Conservation (phyloP, 2,329 filamentous ascomycete species). For the Beauveria medogensis region DNA sequence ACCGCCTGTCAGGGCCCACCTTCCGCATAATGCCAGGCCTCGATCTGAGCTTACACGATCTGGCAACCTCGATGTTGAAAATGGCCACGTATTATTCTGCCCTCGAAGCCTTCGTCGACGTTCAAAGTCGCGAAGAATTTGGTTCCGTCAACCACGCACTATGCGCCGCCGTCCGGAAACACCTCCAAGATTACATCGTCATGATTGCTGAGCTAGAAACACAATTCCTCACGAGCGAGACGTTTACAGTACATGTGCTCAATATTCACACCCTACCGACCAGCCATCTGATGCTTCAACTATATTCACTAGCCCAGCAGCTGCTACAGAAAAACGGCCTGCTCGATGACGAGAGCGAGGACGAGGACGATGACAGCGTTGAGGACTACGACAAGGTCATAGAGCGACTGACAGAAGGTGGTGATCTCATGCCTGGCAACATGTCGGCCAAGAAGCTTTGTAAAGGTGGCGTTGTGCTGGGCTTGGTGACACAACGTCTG, state of each 20-base stretch:
- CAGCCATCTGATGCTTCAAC: constrained; percentile 80
- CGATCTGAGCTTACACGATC: constrained; percentile 82
- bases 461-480: constrained; percentile 93
- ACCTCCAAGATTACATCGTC: constrained; percentile 87
- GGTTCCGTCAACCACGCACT: constrained; percentile 92
- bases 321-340: constrained; percentile 81
- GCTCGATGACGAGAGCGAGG: constrained; percentile 69
- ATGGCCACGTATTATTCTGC: constrained; percentile 93
- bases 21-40: constrained; percentile 76
- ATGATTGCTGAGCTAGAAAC: constrained; percentile 90
- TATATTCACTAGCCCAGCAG: constrained; percentile 82
- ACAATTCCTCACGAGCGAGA: constrained; percentile 79
- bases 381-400: constrained; percentile 91
- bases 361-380: constrained; percentile 62
- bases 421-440: constrained; percentile 68
- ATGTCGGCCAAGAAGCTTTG: constrained; percentile 85
- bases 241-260: constrained; percentile 86
- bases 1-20: constrained; percentile 71
- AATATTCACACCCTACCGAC: constrained; percentile 88
- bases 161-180: constrained; percentile 86
- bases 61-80: constrained; percentile 81
- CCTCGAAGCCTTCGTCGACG: constrained; percentile 85
- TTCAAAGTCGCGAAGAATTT: constrained; percentile 87
- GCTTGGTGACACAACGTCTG: constrained; percentile 73
- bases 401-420: constrained; percentile 79